Conservation (phyloP, 495 filamentous ascomycete genomes). For the Penicillium paradoxum region DNA sequence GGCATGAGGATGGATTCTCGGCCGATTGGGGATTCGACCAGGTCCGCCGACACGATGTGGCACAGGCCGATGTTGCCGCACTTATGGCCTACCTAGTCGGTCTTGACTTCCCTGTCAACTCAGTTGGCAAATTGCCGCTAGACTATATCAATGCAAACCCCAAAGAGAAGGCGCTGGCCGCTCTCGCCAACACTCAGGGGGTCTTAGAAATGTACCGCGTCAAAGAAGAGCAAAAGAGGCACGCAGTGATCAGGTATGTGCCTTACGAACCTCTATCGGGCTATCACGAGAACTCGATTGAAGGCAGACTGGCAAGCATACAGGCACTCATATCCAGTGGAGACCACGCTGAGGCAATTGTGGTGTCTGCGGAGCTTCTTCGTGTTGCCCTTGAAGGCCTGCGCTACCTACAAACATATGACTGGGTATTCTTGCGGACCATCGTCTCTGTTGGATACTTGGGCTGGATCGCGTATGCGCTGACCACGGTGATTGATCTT, state of each 20-base stretch:
- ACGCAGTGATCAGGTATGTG: conserved; percentile 67
- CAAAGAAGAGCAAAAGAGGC: conserved; percentile 83
- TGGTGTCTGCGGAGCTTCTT: conserved; percentile 68
- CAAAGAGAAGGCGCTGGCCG: conserved; percentile 76
- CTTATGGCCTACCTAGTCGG: conserved; percentile 96
- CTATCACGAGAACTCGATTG: conserved; percentile 53
- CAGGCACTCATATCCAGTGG: conserved; percentile 60
- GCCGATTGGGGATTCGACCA: conserved; percentile 79
- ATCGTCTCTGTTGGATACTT: conserved; percentile 90
- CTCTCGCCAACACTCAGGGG: conserved; percentile 78
- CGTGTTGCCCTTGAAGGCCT: conserved; percentile 75
- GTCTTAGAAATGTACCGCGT: conserved; percentile 96
- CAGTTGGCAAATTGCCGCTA: conserved; percentile 88
- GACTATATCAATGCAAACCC: conserved; percentile 67
- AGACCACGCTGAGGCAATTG: conserved; percentile 68
- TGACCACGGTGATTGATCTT: conserved; percentile 85
- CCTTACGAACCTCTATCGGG: conserved; percentile 63
- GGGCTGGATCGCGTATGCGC: conserved; percentile 93
- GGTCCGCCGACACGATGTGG: conserved; percentile 81
- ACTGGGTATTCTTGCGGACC: conserved; percentile 96
- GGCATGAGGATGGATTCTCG: conserved; percentile 91
- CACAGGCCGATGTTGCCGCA: conserved; percentile 91
- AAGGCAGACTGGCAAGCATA: conserved; percentile 64
- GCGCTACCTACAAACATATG: conserved; percentile 90
- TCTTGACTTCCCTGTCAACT: conserved; percentile 90